A percentile compares a stretch with the other conserved stretches of the same genome.
These are phyloP conservation scores for Aspergillus japonicus DNA, from an alignment of 2,329 filamentous ascomycete genomes.

Conservation along the genomic window DNA sequence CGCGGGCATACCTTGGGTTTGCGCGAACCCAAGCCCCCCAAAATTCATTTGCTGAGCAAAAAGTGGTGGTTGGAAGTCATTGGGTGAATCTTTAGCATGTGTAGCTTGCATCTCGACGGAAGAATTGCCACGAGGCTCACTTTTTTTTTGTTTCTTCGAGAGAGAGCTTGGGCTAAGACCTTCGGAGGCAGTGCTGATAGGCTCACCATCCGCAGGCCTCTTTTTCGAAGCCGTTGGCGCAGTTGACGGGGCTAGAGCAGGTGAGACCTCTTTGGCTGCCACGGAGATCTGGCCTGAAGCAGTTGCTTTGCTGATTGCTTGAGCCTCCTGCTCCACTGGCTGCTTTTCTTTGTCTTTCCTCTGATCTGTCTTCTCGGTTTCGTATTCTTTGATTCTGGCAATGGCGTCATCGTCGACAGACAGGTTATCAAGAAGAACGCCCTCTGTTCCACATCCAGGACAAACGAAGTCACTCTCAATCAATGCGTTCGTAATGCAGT, in stretches of 20 bases:
- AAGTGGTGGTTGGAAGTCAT: constrained; percentile 21
- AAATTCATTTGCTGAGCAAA: constrained; percentile 40
- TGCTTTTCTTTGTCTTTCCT: constrained; percentile 46
- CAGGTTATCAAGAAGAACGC: constrained; percentile 89
- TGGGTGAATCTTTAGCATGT: constrained; percentile 18
- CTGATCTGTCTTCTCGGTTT: constrained; percentile 52
- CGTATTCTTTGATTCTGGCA: constrained; percentile 74
- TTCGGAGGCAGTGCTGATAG: constrained; percentile 54
- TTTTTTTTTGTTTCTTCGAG: constrained; percentile 47
- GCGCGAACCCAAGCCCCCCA: constrained; percentile 33
- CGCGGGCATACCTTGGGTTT: constrained; percentile 29
- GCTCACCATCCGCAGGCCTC: constrained; percentile 72
- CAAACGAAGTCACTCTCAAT: constrained; percentile 98
- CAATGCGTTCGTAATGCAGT: constrained; percentile 98
- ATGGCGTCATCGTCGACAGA: constrained; percentile 75
- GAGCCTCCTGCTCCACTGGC: constrained; percentile 26
- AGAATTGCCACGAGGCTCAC: constrained; percentile 30
- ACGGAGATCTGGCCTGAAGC: constrained; percentile 13
- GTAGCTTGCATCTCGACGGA: constrained; percentile 8
- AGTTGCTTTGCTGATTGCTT: constrained; percentile 20
- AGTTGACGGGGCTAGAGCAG: constrained; percentile 32
- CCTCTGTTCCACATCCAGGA: constrained; percentile 85
- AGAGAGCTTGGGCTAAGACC: constrained; percentile 32
- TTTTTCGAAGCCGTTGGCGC: constrained; percentile 62
- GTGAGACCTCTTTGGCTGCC: constrained; percentile 22